Conservation (phyloP, 1,284 basidiomycete species). For the Entoloma clypeatum region DNA sequence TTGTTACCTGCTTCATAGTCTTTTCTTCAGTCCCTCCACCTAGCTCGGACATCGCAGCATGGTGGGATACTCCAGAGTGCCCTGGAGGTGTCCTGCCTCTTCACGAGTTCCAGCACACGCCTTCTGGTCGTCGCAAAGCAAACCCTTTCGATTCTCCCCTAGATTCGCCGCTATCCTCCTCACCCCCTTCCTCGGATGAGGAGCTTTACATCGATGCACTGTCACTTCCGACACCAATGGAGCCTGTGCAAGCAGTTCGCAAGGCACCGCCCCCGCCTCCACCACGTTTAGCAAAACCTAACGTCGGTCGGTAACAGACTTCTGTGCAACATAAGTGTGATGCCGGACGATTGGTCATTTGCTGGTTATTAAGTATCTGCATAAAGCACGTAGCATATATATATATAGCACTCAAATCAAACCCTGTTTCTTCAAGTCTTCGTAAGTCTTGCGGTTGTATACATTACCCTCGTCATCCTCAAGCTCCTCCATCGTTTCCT, state of each 20-base stretch:
- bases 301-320: not conserved
- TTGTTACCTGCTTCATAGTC: conserved; percentile 3
- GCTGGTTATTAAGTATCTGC: no score
- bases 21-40: conserved; percentile 63
- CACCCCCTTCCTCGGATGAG: conserved; percentile 78
- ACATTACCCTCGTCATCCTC: conserved; percentile 98
- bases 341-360: not conserved
- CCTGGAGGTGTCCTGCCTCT: conserved; percentile 62
- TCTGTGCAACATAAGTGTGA: not conserved
- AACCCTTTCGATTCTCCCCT: conserved; percentile 71
- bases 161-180: conserved; percentile 62
- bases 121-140: conserved; percentile 31
- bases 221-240: conserved; percentile 58
- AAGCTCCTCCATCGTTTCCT: conserved; percentile 94
- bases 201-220: conserved; percentile 72
- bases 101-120: conserved; percentile 34
- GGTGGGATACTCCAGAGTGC: conserved; percentile 72
- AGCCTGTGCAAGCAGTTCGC: conserved; percentile 32
- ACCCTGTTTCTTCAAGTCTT: conserved; percentile 89
- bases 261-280: conserved; percentile 39
- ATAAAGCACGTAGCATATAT: no score
- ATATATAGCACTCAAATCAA: conserved; percentile 76
- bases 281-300: conserved; percentile 28
- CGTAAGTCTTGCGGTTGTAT: conserved; percentile 87
- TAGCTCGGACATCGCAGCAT: conserved; percentile 67